Base-by-base conservation (phyloP, 1,284 basidiomycete species). In the Boletellus deceptivus region DNA sequence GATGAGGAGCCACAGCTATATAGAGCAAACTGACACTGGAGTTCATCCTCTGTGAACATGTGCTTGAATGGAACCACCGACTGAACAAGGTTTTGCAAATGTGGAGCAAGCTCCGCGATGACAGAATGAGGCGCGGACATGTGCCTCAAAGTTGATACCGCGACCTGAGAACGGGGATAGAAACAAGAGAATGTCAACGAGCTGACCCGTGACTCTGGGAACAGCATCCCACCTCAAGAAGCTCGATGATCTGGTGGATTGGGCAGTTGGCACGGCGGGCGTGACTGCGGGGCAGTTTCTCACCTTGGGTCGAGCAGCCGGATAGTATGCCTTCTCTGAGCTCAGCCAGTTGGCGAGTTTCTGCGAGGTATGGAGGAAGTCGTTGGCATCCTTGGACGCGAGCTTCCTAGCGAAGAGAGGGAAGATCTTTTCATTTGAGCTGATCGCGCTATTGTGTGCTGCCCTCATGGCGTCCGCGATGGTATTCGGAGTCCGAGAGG, bases 261-360 rank as follows among this genome's bases (percentile, higher is more conserved):
- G 18, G 27, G 33, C 29, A 18, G 44, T 58, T 18, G 42, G 47
- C 20, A 35, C 29, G 22, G 34, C 35, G 16, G 16, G 17, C 16
- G 17, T 27, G 17, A 37, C 3, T 10, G 25, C 27, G 29, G 35
- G n/a, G 24, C 18, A 10, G 10, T 35, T 4, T 34, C 56, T 50
- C 27, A 67, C 65, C 55, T 64, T 67, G 27, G 53, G 56, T 22
- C 62, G 65, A 20, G 68, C 65, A 16, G 37, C 65, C 5, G 47
- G 33, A 55, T 67, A 67, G 34, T 67, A 67, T 2, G 68, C 65
- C 43, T 55, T 70, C 43, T 70, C 67, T 11, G 68, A 67, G 35
- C 44, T 6, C 18, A 67, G 33, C 65, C 65, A 67, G 6, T 14
- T 0, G 10, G 49, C 39, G 35, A 67, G 43, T 48, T 67, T 67